Evolutionary conservation across 2,329 filamentous ascomycete genomes (phyloP), one percentile per base, ranked within the genome.

Genomic region (Ceratocystis smalleyi): DNA sequence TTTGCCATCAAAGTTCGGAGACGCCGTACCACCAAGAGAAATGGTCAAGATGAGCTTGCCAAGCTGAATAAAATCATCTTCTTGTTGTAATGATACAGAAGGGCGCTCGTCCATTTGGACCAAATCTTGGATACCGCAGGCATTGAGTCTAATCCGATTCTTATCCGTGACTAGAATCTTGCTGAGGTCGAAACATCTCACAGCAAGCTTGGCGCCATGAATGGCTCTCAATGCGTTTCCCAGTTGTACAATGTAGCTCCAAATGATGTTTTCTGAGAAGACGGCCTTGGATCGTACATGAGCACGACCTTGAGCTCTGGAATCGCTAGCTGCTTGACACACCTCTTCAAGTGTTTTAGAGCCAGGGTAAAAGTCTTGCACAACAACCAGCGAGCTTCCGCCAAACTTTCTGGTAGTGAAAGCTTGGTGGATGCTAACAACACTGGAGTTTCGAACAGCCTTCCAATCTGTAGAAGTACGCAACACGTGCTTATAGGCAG

Each of bases 391-490:
- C 2, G 94, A 68, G 74, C 89, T 95, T 73, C 97, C 94, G 64
- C 90, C 89, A 73, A 99, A 99, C 30, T 87, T 89, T 67, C 91
- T 81, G 12, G 90, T 95, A 0, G 94, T 99, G 71, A 99, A 99
- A 0, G 89, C 90, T 74, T 96, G 91, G 70, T 95, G 86, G 7
- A 95, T 83, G 0, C 86, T 87, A 35, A 97, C 92, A 22, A 97
- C 83, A 68, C 84, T 89, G 65, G 85, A 87, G 70, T 87, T 92
- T 71, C 83, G 82, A 60, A 99, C 83, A 66, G 88, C 84, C 71
- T 91, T 92, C 94, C 94, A 99, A 10, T 88, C 85, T 69, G 91
- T 89, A 64, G 94, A 88, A 1, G 87, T 84, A 66, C 88, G 83
- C 62, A 97, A 95, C 3, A 91, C 89, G 69, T 90, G 87, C 59